Percentiles rank a stretch among this genome's conserved stretches.
Evolutionary conservation across 202 grass and related monocot species (phyloP).

Genomic region (Elaeis oleifera): DNA sequence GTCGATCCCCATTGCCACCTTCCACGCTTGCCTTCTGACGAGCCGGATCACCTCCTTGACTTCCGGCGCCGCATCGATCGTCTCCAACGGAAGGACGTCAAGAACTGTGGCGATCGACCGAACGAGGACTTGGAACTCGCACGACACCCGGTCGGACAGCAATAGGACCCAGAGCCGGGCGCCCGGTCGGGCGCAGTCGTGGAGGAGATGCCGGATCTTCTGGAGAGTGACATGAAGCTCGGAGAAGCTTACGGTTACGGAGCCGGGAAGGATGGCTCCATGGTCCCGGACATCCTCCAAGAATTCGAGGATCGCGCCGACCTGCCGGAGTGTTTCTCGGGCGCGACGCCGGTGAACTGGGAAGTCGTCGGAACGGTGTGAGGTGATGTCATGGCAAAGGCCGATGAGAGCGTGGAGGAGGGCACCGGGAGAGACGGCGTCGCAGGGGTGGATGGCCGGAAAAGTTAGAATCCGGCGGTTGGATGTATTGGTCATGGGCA

Average conservation of each 20-base stretch:
- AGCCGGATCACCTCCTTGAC: slow-evolving; percentile 16
- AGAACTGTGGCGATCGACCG: not conserved
- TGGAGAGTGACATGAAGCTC: slow-evolving; percentile 84
- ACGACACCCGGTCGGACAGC: not conserved
- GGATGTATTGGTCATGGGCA: slow-evolving; percentile 14
- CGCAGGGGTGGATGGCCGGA: slow-evolving; percentile 47
- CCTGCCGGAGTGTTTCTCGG: slow-evolving; percentile 36
- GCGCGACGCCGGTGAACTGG: slow-evolving; percentile 41
- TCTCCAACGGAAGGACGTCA: slow-evolving; percentile 7
- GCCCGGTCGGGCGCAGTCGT: slow-evolving; percentile 1
- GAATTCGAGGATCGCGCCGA: slow-evolving; percentile 45
- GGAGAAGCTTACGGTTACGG: slow-evolving; percentile 45
- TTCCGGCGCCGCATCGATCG: slow-evolving; percentile 1
- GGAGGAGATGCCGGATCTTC: slow-evolving; percentile 35
- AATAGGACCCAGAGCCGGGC: slow-evolving; percentile 12
- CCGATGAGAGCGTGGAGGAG: slow-evolving; percentile 48
- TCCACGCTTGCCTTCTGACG: slow-evolving; percentile 7
- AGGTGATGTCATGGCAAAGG: slow-evolving; percentile 38
- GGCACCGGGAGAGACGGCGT: slow-evolving; percentile 45
- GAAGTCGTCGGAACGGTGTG: slow-evolving; percentile 23
- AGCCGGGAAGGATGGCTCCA: slow-evolving; percentile 8
- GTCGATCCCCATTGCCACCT: slow-evolving; percentile 23
- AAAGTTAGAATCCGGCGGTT: slow-evolving; percentile 33
- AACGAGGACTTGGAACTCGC: slow-evolving; percentile 4
- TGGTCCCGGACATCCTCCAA: slow-evolving; percentile 48